Conservation (phyloP, 306 rosid genomes). For the Fragaria nilgerrensis region DNA sequence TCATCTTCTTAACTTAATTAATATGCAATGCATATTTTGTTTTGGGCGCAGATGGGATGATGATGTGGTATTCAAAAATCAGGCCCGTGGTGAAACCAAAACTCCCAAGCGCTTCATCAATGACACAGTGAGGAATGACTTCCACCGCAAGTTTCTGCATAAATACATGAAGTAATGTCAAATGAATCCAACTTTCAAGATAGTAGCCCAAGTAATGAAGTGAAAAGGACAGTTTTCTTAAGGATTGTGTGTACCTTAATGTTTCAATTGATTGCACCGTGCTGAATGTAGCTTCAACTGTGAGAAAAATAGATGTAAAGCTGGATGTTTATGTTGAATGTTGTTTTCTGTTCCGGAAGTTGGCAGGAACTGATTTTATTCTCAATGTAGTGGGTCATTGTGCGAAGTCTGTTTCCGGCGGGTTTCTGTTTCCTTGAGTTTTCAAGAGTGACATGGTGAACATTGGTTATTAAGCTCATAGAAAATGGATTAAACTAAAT, state of each 20-base stretch:
- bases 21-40: slow-evolving; percentile 4
- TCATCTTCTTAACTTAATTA: neutral
- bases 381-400: neutral
- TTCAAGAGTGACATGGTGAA: neutral
- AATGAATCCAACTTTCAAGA: neutral
- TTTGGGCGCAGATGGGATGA: slow-evolving; percentile 71
- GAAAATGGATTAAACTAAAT: neutral
- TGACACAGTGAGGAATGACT: slow-evolving; percentile 90
- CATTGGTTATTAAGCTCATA: neutral
- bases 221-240: neutral
- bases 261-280: neutral
- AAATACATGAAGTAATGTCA: slow-evolving; percentile 77
- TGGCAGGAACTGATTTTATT: neutral
- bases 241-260: neutral
- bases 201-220: neutral
- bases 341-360: neutral
- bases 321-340: neutral
- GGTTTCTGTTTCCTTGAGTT: neutral
- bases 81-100: slow-evolving; percentile 91
- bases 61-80: slow-evolving; percentile 90
- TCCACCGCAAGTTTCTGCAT: slow-evolving; percentile 84
- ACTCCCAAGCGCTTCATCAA: slow-evolving; percentile 84
- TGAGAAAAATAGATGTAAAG: neutral
- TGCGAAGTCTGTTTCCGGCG: neutral
- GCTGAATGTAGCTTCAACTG: neutral